Evolutionary conservation across 495 filamentous ascomycete species (phyloP), one percentile per base, ranked within the genome.

Genomic region (Amphirosellinia nigrospora): DNA sequence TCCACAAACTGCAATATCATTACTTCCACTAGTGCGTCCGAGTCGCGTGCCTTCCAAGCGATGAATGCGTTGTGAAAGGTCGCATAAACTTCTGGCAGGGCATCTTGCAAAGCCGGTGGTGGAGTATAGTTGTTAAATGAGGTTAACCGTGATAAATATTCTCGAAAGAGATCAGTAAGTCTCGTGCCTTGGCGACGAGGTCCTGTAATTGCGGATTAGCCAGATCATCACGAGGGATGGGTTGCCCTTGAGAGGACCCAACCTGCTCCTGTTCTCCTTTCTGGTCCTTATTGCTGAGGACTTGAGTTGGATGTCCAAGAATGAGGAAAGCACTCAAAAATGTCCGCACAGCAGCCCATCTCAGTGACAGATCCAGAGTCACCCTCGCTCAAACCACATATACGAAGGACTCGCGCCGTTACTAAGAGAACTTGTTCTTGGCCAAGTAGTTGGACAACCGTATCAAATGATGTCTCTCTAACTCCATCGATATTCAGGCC

Each of bases 1-100:
- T 97, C 95, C 38, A 97, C 91, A 78, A 97, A 98, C 77, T 97
- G 94, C 55, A 94, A 90, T 30, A 98, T 85, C 96, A 99, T 98
- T 63, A 95, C 93, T 71, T 96, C 92, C 67, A 98, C 91, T 39
- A 99, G 80, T 4, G 93, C 91, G 55, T 89, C 91, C 1, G 95
- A 96, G 78, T 99, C 96, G 64, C 94, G 89, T 10, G 93, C 88
- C 78, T 98, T 97, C 96, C 96, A 99, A 11, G 94, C 91, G 72
- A 94, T 91, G 79, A 99, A 97, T 21, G 95, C 94, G 38, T 93
- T 94, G 74, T 92, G 90, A 77, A 97, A 99, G 1, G 93, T 87
- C 58, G 90, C 87, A 77, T 97, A 94, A 0, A 88, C 86, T 64
- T 91, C 87, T 16, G 87, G 87, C 8, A 94, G 82, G 10, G 87